phyloP scores from a whole-genome alignment of 106 monocot species.

The Dioscorea dumetorum region DNA sequence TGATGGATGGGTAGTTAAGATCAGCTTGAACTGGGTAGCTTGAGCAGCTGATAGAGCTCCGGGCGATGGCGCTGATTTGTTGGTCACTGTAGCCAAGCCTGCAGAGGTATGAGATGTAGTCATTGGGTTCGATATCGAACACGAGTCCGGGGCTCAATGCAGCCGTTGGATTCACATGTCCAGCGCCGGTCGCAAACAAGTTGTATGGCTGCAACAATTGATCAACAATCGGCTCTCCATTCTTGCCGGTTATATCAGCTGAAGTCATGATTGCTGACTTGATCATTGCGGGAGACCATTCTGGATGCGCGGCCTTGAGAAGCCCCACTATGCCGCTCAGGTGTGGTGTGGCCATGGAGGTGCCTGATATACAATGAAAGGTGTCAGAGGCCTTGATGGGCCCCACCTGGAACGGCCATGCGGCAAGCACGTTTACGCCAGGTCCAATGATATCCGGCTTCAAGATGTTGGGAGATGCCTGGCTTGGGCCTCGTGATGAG shows the following conservation, averaged over 20 bases:
- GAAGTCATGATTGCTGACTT: conserved; percentile 9
- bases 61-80: conserved; percentile 12
- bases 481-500: conserved; percentile 1
- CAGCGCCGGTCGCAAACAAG: conserved; percentile 9
- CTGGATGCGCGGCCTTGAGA: background rate
- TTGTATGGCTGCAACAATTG: background rate
- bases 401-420: conserved; percentile 1
- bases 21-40: background rate
- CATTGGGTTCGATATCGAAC: conserved; percentile 6
- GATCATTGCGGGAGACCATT: conserved; percentile 1
- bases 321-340: conserved; percentile 11
- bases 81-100: conserved; percentile 3
- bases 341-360: conserved; percentile 11
- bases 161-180: conserved; percentile 7
- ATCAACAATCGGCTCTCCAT: conserved; percentile 3
- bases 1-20: conserved; percentile 42
- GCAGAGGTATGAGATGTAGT: conserved; percentile 22
- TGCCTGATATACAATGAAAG: conserved; percentile 2
- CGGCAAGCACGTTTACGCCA: conserved; percentile 8
- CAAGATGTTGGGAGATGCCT: background rate
- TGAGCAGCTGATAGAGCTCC: conserved; percentile 8
- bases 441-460: conserved; percentile 11
- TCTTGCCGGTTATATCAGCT: background rate
- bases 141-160: conserved; percentile 15
- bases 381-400: background rate